Conservation (phyloP, 1,284 basidiomycete species). For the Cryptococcus jaspeensis region DNA sequence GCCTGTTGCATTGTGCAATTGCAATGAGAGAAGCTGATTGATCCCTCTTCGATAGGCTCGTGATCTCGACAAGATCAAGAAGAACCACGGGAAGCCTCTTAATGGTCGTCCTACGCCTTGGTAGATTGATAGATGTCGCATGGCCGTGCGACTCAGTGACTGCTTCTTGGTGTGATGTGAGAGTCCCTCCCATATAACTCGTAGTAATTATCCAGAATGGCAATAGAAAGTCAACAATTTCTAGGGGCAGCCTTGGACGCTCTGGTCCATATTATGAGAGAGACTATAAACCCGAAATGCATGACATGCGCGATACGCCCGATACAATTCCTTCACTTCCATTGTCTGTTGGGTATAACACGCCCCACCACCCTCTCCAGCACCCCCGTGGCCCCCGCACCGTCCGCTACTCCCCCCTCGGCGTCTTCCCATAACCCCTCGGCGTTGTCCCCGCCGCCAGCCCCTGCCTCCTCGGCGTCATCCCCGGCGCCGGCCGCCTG, state of each 20-base stretch:
- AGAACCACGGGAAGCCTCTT: slow-evolving; percentile 48
- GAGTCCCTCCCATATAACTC: no score
- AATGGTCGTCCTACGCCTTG: slow-evolving; percentile 47
- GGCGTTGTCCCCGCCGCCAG: not conserved
- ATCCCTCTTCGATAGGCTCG: slow-evolving; percentile 29
- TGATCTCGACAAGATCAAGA: slow-evolving; percentile 48
- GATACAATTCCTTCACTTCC: no score
- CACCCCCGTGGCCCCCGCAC: no score
- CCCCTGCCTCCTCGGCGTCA: slow-evolving; percentile 18
- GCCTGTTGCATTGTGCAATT: not conserved
- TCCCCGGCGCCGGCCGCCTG: slow-evolving; percentile 11
- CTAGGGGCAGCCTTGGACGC: not conserved
- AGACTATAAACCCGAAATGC: not conserved
- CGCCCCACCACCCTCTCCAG: no score
- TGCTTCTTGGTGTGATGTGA: no score
- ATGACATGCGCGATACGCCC: not conserved
- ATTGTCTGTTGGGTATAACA: no score
- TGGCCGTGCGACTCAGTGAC: no score
- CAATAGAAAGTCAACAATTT: not conserved
- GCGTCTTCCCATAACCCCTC: no score
- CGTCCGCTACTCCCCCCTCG: no score
- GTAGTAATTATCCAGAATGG: no score
- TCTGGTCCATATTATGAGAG: not conserved
- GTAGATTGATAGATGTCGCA: slow-evolving; percentile 32
- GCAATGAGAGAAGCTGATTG: not conserved